Conservation (phyloP, 306 rosid genomes). For the Mimosa bimucronata region DNA sequence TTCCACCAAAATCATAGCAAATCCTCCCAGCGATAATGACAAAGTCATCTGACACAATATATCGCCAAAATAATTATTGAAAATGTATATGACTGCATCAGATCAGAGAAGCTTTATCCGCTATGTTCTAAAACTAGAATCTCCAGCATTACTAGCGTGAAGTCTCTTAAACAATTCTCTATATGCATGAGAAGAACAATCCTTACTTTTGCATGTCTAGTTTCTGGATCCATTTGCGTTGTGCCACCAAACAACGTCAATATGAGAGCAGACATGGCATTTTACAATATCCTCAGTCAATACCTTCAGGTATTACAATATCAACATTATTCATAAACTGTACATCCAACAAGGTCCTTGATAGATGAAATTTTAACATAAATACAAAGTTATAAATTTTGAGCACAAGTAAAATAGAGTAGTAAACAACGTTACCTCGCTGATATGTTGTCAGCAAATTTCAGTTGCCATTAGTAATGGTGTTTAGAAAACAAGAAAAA, state of each 20-base stretch:
- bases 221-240: constrained; percentile 40
- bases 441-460: not conserved
- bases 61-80: not conserved
- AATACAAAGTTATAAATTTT: constrained; percentile 34
- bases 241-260: constrained; percentile 50
- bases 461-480: not conserved
- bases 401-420: constrained; percentile 22
- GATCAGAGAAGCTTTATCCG: not conserved
- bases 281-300: constrained; percentile 75
- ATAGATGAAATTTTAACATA: constrained; percentile 21
- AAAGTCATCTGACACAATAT: not conserved
- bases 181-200: constrained; percentile 26
- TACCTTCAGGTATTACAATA: constrained; percentile 54
- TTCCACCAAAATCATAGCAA: too few relatives aligned
- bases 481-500: not conserved
- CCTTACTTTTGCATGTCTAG: constrained; percentile 75
- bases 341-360: constrained; percentile 12
- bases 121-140: not conserved
- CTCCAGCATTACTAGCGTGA: not conserved
- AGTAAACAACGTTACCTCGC: constrained; percentile 9
- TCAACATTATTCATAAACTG: constrained; percentile 4
- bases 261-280: constrained; percentile 74
- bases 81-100: not conserved
- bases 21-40: too few relatives aligned
- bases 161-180: not conserved